Base-by-base conservation (phyloP, 306 rosid genomes). In the Ormosia semicastrata region DNA sequence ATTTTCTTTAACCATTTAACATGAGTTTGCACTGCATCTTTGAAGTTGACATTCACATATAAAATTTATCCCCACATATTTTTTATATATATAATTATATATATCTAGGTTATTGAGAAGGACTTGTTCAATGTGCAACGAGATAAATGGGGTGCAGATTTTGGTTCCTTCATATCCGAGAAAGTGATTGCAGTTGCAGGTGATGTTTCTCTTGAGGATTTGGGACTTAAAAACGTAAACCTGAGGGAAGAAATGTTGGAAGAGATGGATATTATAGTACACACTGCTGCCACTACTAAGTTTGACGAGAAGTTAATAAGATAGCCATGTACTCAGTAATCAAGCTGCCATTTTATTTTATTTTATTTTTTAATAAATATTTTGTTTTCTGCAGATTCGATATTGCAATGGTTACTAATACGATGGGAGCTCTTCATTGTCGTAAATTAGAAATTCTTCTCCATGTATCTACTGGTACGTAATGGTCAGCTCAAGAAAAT, bases 391-490 rank as follows among this genome's bases (percentile, higher is more conserved):
- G 5, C 47, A 89, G 90, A 60, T 89, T 66, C 6, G 91, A 87
- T 43, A 14, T 79, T 36, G 67, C 84, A 5, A 44, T 85, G 73
- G 47, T 8, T 4, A 81, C 59, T 1, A 89, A 87, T 68, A 83
- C 87, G 8, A 57, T 58, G 70, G 88, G 89, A n/a, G 85, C 73
- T 59, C 11, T 69, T 4, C 30, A 85, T 7, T 87, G 91, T 34
- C 41, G 2, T 1, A 77, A 66, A 1, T 3, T 86, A 7, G 60
- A 85, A 29, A 24, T 77, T 12, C 39, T 83, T 41, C 58, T 83
- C 62, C 86, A 83, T 1, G 76, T 83, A 5, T 83, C 89, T 34
- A 88, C 89, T 1, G 87, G 53, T 44, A 44, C 0, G 4, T 44
- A 44, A 24, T 24, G 24, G 24, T 24, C 24, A 24, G 24, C 24